phyloP scores from a whole-genome alignment of 768 basidiomycete species.

The Boletus sp. region DNA sequence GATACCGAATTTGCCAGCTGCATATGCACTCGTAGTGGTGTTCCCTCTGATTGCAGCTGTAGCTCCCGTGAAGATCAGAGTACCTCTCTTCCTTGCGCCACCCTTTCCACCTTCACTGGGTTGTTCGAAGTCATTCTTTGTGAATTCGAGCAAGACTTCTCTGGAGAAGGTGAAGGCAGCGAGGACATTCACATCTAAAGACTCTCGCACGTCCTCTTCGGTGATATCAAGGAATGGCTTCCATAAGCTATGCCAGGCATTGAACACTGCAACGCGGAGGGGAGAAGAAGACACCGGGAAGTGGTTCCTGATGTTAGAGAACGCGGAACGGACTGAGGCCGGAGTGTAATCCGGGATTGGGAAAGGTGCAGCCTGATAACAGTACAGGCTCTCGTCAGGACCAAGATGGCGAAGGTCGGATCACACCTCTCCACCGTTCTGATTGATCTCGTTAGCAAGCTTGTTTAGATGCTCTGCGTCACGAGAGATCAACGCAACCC shows the following conservation, averaged over 20 bases:
- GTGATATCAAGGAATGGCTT: conserved; percentile 68
- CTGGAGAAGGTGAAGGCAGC: conserved; percentile 65
- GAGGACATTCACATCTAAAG: conserved; percentile 51
- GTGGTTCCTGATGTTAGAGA: conserved; percentile 42
- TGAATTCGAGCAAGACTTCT: conserved; percentile 58
- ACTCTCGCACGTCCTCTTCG: conserved; percentile 51
- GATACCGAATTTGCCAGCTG: conserved; percentile 62
- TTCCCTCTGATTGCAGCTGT: conserved; percentile 69
- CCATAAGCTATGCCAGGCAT: conserved; percentile 55
- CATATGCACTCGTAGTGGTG: conserved; percentile 54
- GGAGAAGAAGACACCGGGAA: conserved; percentile 48
- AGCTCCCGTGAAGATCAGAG: conserved; percentile 71
- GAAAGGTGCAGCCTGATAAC: conserved; percentile 53
- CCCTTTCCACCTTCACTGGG: conserved; percentile 39
- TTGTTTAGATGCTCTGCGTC: conserved; percentile 48
- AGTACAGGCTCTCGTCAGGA: background rate
- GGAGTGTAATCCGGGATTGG: conserved; percentile 51
- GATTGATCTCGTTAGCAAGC: conserved; percentile 54
- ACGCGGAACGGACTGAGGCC: conserved; percentile 49
- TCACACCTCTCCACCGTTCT: conserved; percentile 55
- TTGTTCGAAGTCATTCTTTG: conserved; percentile 46
- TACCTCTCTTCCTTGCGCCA: conserved; percentile 56
- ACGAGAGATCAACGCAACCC: conserved; percentile 64
- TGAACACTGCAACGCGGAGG: conserved; percentile 65
- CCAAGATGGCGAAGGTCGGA: conserved; percentile 2